These are phyloP conservation scores for Novymonas esmeraldas DNA, from an alignment of 208 protist genomes.

Conservation along the genomic window DNA sequence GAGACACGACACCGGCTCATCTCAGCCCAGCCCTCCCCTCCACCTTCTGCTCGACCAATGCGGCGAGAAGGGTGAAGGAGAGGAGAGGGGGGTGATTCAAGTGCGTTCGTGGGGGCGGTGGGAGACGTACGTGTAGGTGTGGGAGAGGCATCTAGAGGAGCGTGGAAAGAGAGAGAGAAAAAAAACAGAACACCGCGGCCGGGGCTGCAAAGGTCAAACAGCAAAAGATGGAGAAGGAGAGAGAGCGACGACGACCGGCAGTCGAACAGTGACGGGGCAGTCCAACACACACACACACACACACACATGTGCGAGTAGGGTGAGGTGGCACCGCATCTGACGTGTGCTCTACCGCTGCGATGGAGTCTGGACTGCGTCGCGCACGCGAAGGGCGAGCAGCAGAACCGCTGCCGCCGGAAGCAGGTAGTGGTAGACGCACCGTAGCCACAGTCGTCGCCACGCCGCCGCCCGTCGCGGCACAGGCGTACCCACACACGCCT, in stretches of 20 bases:
- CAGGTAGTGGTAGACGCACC: slow-evolving; percentile 21
- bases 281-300: background rate
- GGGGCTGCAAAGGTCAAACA: background rate
- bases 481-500: background rate
- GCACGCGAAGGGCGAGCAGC: background rate
- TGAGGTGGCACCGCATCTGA: background rate
- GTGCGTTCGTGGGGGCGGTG: no score
- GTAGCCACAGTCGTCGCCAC: slow-evolving; percentile 20
- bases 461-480: background rate
- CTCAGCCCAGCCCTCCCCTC: no score
- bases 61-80: no score
- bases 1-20: no score
- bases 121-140: no score
- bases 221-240: background rate
- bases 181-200: no score
- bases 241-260: background rate
- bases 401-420: slow-evolving; percentile 2
- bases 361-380: background rate
- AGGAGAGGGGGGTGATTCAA: no score
- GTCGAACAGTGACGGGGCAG: no score
- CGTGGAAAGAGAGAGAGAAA: no score
- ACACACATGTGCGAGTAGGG: background rate
- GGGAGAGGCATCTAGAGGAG: no score
- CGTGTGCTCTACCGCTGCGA: background rate
- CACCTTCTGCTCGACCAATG: no score